A percentile compares a stretch with the other conserved stretches of the same genome.
phyloP scores from a whole-genome alignment of 345 rosid species.

The Schrenkiella parvula region DNA sequence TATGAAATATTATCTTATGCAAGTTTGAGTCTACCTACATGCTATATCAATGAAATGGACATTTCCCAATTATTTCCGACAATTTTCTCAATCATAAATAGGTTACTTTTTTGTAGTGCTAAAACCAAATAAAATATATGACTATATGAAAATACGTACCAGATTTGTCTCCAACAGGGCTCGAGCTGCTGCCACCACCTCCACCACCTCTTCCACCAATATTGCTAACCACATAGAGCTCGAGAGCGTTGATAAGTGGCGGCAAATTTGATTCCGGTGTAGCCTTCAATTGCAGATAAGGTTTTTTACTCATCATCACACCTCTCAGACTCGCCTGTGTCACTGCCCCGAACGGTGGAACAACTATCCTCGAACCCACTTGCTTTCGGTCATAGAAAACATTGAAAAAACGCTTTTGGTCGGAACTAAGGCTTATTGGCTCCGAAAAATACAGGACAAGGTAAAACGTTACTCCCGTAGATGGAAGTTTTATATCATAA shows the following conservation, averaged over 20 bases:
- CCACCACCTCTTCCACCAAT: no score
- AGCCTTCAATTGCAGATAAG: constrained; percentile 5
- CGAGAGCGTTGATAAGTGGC: constrained; percentile 25
- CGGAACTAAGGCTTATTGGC: constrained; percentile 10
- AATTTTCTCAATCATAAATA: no score
- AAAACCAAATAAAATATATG: no score
- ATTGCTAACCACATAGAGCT: constrained; percentile 14
- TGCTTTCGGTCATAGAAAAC: constrained; percentile 7
- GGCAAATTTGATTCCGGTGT: constrained; percentile 18
- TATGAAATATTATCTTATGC: no score
- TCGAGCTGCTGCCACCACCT: no score
- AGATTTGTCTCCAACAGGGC: no score
- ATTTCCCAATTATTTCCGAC: no score
- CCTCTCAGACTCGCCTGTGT: neutral
- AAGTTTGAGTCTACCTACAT: no score
- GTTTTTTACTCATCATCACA: neutral
- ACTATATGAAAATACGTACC: no score
- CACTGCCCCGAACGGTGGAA: constrained; percentile 19
- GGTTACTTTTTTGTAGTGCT: no score
- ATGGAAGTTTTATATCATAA: neutral
- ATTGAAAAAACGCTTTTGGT: constrained; percentile 9
- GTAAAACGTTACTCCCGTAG: constrained; percentile 18
- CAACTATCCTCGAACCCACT: neutral
- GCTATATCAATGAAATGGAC: no score
- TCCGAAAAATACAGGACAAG: constrained; percentile 17